Percentiles rank a stretch among this genome's conserved stretches.
Conservation (phyloP, 768 basidiomycete species). For the Scleroderma bovista region DNA sequence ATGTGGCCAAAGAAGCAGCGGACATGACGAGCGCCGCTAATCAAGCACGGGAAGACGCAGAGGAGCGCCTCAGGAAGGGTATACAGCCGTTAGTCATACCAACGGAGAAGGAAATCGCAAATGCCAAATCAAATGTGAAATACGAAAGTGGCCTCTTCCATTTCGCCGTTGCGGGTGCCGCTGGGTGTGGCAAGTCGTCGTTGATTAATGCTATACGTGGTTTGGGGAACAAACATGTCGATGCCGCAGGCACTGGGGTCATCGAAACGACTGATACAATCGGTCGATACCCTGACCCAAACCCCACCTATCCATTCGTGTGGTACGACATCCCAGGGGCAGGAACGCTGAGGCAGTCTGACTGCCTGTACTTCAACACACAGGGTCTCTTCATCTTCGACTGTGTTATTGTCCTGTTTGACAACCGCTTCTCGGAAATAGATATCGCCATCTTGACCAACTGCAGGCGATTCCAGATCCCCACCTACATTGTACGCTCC, state of each 20-base stretch:
- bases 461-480: slow-evolving; percentile 10
- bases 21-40: neutral
- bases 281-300: slow-evolving; percentile 20
- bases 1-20: neutral
- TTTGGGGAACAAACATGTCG: slow-evolving; percentile 7
- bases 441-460: slow-evolving; percentile 12
- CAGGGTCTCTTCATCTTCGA: slow-evolving; percentile 20
- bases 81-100: slow-evolving; percentile 14
- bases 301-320: slow-evolving; percentile 9
- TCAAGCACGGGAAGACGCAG: neutral
- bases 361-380: slow-evolving; percentile 25
- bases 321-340: slow-evolving; percentile 29
- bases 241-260: slow-evolving; percentile 19
- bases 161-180: slow-evolving; percentile 23
- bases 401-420: slow-evolving; percentile 12
- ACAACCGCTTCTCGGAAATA: slow-evolving; percentile 10
- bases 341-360: slow-evolving; percentile 16
- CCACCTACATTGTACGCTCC: slow-evolving; percentile 13
- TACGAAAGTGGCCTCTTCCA: slow-evolving; percentile 18
- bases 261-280: slow-evolving; percentile 17
- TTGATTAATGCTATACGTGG: slow-evolving; percentile 25
- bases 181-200: slow-evolving; percentile 26
- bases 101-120: slow-evolving; percentile 6
- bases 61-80: slow-evolving; percentile 4
- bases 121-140: slow-evolving; percentile 2